These are phyloP conservation scores for Aspergillus homomorphus DNA, from an alignment of 495 filamentous ascomycete genomes.

Conservation along the genomic window DNA sequence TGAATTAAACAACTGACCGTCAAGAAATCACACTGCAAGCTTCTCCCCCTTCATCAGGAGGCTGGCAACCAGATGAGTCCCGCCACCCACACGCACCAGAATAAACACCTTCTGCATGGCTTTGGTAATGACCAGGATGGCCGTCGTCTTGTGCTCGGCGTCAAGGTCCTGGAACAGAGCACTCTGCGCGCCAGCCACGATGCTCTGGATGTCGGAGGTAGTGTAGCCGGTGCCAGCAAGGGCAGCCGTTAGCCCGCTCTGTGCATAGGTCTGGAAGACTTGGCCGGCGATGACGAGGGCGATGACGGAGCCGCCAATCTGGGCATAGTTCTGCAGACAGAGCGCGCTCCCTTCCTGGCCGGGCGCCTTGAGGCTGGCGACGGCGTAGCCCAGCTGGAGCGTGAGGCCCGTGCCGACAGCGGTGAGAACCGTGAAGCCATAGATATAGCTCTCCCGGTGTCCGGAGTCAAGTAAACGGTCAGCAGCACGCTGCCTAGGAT, in stretches of 20 bases:
- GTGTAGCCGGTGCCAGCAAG: background rate
- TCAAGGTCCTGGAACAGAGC: background rate
- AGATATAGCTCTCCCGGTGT: background rate
- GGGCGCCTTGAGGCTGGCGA: conserved; percentile 14
- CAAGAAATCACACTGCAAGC: background rate
- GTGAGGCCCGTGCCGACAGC: conserved; percentile 9
- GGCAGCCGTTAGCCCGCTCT: background rate
- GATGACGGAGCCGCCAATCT: conserved; percentile 14
- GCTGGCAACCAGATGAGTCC: background rate
- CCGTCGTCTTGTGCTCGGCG: background rate
- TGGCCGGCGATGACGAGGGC: conserved; percentile 9
- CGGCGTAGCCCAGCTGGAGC: conserved; percentile 15
- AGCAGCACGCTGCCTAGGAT: background rate
- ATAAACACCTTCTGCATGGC: background rate
- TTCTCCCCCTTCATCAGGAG: background rate
- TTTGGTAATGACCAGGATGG: background rate
- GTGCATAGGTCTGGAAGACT: conserved; percentile 11
- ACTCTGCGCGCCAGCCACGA: background rate
- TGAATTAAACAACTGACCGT: no score
- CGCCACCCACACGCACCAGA: background rate
- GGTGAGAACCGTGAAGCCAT: background rate
- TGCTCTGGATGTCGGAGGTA: background rate
- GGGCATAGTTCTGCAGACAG: conserved; percentile 10
- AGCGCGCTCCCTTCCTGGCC: conserved; percentile 10
- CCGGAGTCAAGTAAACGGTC: background rate